These are phyloP conservation scores for Trichoderma sp. DNA, from an alignment of 2,329 filamentous ascomycete species.

Conservation along the genomic window DNA sequence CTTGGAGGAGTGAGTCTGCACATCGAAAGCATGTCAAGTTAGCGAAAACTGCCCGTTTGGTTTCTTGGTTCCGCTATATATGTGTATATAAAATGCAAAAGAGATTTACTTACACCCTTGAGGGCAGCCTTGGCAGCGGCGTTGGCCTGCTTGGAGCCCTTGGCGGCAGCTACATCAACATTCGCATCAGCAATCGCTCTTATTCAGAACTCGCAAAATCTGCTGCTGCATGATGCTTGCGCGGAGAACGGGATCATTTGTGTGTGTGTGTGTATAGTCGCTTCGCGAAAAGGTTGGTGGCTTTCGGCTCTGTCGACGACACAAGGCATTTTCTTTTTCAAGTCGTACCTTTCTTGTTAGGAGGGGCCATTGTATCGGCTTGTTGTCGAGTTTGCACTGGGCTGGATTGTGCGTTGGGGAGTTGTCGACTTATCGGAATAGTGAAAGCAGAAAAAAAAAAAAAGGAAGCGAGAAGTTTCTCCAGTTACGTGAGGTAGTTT, in stretches of 20 bases:
- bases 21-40: background rate
- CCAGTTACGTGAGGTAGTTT: slow-evolving; percentile 3
- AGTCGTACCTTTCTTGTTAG: slow-evolving; percentile 47
- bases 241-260: slow-evolving; percentile 4
- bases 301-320: slow-evolving; percentile 13
- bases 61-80: background rate
- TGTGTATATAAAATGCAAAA: background rate
- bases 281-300: background rate
- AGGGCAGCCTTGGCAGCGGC: slow-evolving; percentile 94
- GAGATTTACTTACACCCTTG: slow-evolving; percentile 73
- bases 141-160: slow-evolving; percentile 80
- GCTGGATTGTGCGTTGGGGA: slow-evolving; percentile 14
- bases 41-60: background rate
- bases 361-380: slow-evolving; percentile 35
- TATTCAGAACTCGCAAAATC: slow-evolving; percentile 70
- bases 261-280: background rate
- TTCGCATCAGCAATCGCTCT: slow-evolving; percentile 70
- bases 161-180: slow-evolving; percentile 55
- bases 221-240: slow-evolving; percentile 65
- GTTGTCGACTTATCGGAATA: slow-evolving; percentile 17
- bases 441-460: slow-evolving; percentile 9
- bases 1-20: slow-evolving; percentile 65
- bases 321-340: slow-evolving; percentile 24
- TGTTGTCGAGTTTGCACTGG: slow-evolving; percentile 13
- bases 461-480: background rate